phyloP scores from a whole-genome alignment of 345 rosid species.

The Arabidopsis suecica region DNA sequence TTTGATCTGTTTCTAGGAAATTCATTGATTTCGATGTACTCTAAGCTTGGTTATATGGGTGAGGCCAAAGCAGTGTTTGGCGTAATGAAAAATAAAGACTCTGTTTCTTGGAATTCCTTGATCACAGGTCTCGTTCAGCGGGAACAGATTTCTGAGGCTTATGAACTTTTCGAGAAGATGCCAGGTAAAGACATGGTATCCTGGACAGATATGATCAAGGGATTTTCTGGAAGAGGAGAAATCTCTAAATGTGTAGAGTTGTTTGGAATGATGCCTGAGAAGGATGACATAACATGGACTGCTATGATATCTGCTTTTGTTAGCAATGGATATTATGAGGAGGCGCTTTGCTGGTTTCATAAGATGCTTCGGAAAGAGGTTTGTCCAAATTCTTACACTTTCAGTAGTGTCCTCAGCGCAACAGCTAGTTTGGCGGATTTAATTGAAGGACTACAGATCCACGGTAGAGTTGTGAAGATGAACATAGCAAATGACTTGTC shows the following conservation, averaged over 20 bases:
- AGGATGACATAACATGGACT: constrained; percentile 78
- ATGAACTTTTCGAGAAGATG: constrained; percentile 61
- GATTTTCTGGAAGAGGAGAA: constrained; percentile 57
- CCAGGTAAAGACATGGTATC: constrained; percentile 70
- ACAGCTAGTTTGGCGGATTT: constrained; percentile 69
- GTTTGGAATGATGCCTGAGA: constrained; percentile 73
- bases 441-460: constrained; percentile 69
- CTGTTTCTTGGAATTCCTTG: constrained; percentile 80
- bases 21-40: constrained; percentile 71
- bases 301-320: constrained; percentile 75
- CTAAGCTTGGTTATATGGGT: constrained; percentile 53
- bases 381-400: constrained; percentile 60
- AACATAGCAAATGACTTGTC: constrained; percentile 54
- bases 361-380: constrained; percentile 59
- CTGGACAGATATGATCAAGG: constrained; percentile 76
- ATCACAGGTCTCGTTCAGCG: constrained; percentile 62
- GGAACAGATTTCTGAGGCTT: constrained; percentile 59
- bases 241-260: constrained; percentile 55
- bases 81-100: constrained; percentile 53
- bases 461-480: constrained; percentile 58
- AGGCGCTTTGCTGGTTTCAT: constrained; percentile 61
- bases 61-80: constrained; percentile 59
- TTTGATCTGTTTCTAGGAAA: constrained; percentile 66
- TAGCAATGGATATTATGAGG: constrained; percentile 56
- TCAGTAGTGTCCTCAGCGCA: constrained; percentile 70